phyloP scores from a whole-genome alignment of 148 eudicot genomes.

The Rhododendron ovatum region DNA sequence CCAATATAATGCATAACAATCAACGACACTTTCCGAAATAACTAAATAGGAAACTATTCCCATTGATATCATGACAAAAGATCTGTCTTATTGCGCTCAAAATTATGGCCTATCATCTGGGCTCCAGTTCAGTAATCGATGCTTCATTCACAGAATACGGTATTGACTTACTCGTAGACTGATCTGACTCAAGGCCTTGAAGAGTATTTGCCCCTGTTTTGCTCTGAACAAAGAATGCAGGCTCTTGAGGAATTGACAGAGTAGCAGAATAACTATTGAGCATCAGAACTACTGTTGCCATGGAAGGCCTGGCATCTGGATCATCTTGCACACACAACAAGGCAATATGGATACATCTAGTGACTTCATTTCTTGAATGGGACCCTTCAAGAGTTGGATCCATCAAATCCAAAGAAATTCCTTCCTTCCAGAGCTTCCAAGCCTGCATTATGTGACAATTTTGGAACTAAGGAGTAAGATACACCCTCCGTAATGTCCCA shows the following conservation, averaged over 20 bases:
- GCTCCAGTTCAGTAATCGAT: not conserved
- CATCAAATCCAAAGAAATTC: conserved; percentile 15
- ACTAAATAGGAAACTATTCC: too few species aligned
- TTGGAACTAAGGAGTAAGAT: not conserved
- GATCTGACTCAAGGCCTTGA: not conserved
- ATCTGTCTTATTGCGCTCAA: not conserved
- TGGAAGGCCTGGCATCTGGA: conserved; percentile 28
- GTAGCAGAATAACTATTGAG: conserved; percentile 22
- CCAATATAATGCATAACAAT: too few species aligned
- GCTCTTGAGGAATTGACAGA: conserved; percentile 22
- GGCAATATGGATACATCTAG: conserved; percentile 35
- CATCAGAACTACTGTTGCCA: conserved; percentile 27
- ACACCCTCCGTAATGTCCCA: not conserved
- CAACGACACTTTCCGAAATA: too few species aligned
- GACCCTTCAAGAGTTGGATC: conserved; percentile 25
- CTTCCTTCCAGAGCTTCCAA: conserved; percentile 28
- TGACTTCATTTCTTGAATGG: conserved; percentile 19
- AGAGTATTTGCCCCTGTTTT: not conserved
- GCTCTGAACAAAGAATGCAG: conserved; percentile 9
- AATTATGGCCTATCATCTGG: not conserved
- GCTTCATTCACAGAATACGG: not conserved
- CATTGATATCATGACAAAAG: too few species aligned
- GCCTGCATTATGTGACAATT: conserved; percentile 13
- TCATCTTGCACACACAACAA: conserved; percentile 41
- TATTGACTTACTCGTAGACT: not conserved